A percentile compares a stretch with the other conserved stretches of the same genome.
These are phyloP conservation scores for Naganishia friedmannii DNA, from an alignment of 768 basidiomycete species.

Conservation along the genomic window DNA sequence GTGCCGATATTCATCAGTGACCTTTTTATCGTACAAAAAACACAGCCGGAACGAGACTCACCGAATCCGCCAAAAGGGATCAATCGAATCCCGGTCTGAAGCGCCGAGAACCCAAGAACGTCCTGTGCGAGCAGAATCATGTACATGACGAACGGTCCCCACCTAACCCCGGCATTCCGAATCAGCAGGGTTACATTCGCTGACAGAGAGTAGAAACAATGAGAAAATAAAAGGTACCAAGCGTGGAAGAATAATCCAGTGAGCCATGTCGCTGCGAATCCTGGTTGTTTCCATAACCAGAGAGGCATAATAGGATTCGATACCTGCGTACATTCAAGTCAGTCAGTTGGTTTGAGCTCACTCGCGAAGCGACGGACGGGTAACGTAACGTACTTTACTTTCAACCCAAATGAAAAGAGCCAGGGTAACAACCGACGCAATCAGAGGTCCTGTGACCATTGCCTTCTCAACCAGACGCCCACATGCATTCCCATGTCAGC, in stretches of 20 bases:
- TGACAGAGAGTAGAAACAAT: background rate
- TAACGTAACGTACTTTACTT: background rate
- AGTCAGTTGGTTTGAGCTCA: background rate
- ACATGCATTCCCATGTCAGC: background rate
- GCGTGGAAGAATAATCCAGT: background rate
- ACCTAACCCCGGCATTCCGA: background rate
- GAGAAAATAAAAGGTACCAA: background rate
- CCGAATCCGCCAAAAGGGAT: constrained; percentile 1
- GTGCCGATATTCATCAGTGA: background rate
- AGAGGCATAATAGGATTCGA: background rate
- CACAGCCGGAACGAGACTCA: background rate
- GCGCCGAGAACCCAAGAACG: background rate
- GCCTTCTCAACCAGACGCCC: background rate
- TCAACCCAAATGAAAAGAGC: background rate
- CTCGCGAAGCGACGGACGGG: background rate
- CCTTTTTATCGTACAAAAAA: background rate
- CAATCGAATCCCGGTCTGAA: background rate
- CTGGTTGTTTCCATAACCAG: background rate
- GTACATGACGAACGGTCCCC: constrained; percentile 4
- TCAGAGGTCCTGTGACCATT: background rate
- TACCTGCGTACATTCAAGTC: background rate
- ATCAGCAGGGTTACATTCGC: background rate
- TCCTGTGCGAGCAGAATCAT: background rate
- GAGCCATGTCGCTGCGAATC: background rate
- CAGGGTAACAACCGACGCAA: background rate